Percentiles rank a stretch among this genome's conserved stretches.
phyloP scores from a whole-genome alignment of 1,139 yeast species.

The Diutina scorzettiae region DNA sequence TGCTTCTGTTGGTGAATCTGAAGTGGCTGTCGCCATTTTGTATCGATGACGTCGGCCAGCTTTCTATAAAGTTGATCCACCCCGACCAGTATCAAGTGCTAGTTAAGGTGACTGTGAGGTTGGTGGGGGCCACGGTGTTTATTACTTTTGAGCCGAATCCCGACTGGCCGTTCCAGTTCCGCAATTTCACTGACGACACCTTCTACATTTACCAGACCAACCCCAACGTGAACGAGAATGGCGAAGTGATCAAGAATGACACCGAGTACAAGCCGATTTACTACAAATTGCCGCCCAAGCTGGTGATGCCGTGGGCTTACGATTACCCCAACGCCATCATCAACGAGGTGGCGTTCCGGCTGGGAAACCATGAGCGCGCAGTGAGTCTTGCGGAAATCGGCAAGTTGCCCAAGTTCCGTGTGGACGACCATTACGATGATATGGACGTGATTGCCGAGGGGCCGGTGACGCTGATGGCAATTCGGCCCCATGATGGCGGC shows the following conservation, averaged over 20 bases:
- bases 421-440: conserved; percentile 59
- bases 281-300: conserved; percentile 73
- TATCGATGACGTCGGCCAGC: conserved; percentile 73
- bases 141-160: conserved; percentile 63
- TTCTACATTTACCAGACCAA: conserved; percentile 79
- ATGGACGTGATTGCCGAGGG: conserved; percentile 94
- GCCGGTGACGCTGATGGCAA: conserved; percentile 78
- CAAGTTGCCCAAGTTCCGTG: conserved; percentile 71
- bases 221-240: conserved; percentile 67
- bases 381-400: conserved; percentile 91
- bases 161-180: conserved; percentile 85
- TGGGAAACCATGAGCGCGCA: conserved; percentile 64
- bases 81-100: conserved; percentile 56
- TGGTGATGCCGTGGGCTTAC: conserved; percentile 98
- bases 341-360: conserved; percentile 65
- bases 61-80: conserved; percentile 58
- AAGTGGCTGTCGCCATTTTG: conserved; percentile 86
- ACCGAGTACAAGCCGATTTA: conserved; percentile 57
- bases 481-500: conserved; percentile 15
- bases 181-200: conserved; percentile 80
- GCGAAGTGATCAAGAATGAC: conserved; percentile 39
- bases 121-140: conserved; percentile 76
- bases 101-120: conserved; percentile 56
- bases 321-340: conserved; percentile 87
- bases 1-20: conserved; percentile 46